Evolutionary conservation across 1,284 basidiomycete genomes (phyloP).

Genomic region (Ustilago bromivora): DNA sequence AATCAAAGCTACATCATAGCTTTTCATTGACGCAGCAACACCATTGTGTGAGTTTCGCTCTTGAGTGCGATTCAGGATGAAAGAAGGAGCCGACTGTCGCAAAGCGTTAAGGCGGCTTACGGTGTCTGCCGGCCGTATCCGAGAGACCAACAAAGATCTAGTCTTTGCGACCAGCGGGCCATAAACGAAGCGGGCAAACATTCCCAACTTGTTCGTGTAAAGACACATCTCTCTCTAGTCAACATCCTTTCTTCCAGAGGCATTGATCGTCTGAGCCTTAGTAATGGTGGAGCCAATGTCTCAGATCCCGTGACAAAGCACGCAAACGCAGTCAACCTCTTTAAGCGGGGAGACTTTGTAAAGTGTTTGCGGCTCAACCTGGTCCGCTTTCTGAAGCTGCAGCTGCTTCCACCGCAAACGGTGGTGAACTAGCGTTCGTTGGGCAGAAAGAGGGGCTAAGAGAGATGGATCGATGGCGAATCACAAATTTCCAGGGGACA

Average conservation of each 20-base stretch:
- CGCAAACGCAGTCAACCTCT: constrained; percentile 11
- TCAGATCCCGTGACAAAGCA: constrained; percentile 15
- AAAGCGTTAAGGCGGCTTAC: not conserved
- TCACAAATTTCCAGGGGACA: constrained; percentile 16
- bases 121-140: not conserved
- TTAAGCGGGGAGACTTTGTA: not conserved
- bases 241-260: constrained; percentile 7
- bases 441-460: not conserved
- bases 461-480: not conserved
- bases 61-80: not conserved
- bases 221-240: not conserved
- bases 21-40: not conserved
- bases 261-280: constrained; percentile 3
- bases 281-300: not conserved
- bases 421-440: not conserved
- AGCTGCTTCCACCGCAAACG: not conserved
- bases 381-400: not conserved
- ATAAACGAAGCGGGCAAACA: not conserved
- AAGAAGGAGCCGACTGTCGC: not conserved
- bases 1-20: not conserved
- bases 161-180: not conserved
- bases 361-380: not conserved
- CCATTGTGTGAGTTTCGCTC: not conserved
- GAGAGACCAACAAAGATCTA: not conserved
- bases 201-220: not conserved